Base-by-base conservation (phyloP, 306 rosid genomes). In the Leucaena leucocephala region DNA sequence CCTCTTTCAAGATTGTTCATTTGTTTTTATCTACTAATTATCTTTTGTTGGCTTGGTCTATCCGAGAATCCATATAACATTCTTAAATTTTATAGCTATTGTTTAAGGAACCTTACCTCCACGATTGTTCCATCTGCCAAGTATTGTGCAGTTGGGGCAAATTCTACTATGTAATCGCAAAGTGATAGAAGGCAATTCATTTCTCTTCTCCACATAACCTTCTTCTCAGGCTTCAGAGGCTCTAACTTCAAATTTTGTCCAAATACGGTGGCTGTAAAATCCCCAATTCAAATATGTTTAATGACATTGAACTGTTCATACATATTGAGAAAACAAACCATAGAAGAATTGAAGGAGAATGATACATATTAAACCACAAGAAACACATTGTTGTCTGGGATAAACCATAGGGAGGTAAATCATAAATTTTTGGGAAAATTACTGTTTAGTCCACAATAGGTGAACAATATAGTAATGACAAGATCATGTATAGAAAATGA, bases 201-300 rank as follows among this genome's bases (percentile, higher is more conserved):
- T 83, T 96, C 99, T 85, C 98, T 93, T 85, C 83, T 96, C 99
- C 99, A 96, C 94, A 91, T 82, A 36, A 90, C 92, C 82, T 92
- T 96, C 88, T 96, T 96, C 84, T 93, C 98, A 3, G 89, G 78
- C 43, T 87, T 88, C 84, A 93, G 55, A 7, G 99, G 99, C 86
- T 90, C 99, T 79, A 96, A 66, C 87, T 91, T 93, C 78, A 91
- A 83, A 80, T 83, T 93, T 75, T 90, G 98, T 19, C 99, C 98
- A 75, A 96, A 96, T 63, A 91, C 87, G n/a, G 98, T 93, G 34
- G 99, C 99, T 96, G 84, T 65, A 80, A 17, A 76, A 55, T 78
- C 54, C 63, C 52, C 49, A 86, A 43, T 44, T 16, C 78, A 83
- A 69, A 38, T 9, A 72, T 35, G 38, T 34, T 57, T 46, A 45